These are phyloP conservation scores for Claviceps humidiphila DNA, from an alignment of 2,329 filamentous ascomycete genomes.

Conservation along the genomic window DNA sequence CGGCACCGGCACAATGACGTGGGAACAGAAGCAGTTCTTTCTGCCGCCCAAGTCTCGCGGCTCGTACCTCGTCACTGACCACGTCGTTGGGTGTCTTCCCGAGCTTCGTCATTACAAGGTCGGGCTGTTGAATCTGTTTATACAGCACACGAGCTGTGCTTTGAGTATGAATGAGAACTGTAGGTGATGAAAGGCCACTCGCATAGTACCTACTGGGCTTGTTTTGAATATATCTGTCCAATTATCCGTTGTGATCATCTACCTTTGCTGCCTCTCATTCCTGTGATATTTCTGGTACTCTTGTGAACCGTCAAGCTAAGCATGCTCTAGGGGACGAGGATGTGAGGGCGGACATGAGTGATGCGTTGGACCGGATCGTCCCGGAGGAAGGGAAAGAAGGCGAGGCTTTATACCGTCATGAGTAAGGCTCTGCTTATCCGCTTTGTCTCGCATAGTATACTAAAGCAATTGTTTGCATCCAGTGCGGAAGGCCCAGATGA, in stretches of 20 bases:
- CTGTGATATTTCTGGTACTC: neutral
- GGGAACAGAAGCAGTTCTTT: slow-evolving; percentile 75
- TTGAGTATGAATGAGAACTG: slow-evolving; percentile 89
- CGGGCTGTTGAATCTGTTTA: slow-evolving; percentile 75
- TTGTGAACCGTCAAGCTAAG: neutral
- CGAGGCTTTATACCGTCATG: slow-evolving; percentile 66
- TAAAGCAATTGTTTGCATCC: neutral
- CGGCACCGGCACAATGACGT: slow-evolving; percentile 42
- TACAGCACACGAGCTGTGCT: slow-evolving; percentile 90
- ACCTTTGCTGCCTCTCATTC: neutral
- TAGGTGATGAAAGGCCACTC: slow-evolving; percentile 9
- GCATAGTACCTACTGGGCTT: no score
- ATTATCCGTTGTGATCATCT: no score
- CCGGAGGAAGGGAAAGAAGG: slow-evolving; percentile 63
- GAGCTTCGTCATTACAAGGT: slow-evolving; percentile 76
- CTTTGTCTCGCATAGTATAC: neutral
- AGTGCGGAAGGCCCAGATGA: slow-evolving; percentile 80
- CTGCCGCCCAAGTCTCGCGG: slow-evolving; percentile 67
- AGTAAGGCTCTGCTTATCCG: slow-evolving; percentile 14
- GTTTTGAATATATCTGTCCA: neutral
- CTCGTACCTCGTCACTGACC: slow-evolving; percentile 78
- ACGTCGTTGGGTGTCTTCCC: slow-evolving; percentile 56
- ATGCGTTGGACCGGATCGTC: slow-evolving; percentile 81
- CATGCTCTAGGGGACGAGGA: slow-evolving; percentile 47
- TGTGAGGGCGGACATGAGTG: slow-evolving; percentile 87